Conservation (phyloP, 2,329 filamentous ascomycete genomes). For the Fusarium penzigii region DNA sequence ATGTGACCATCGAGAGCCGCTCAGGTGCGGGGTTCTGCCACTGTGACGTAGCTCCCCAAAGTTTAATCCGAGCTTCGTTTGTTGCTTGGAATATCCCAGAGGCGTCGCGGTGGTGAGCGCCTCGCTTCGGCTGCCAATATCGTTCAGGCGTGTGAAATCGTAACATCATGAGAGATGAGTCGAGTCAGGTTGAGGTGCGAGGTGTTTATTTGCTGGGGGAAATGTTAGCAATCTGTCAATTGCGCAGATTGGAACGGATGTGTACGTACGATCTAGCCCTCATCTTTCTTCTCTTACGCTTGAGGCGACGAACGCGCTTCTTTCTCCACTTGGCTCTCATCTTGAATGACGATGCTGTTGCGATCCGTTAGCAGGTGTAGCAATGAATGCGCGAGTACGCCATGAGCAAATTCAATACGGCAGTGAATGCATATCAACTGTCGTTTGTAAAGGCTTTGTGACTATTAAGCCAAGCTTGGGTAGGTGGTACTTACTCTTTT, state of each 20-base stretch:
- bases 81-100: slow-evolving; percentile 18
- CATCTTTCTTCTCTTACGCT: slow-evolving; percentile 99
- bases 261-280: slow-evolving; percentile 86
- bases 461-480: slow-evolving; percentile 7
- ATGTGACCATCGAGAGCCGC: slow-evolving; percentile 32
- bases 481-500: slow-evolving; percentile 39
- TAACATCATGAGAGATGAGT: slow-evolving; percentile 46
- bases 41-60: slow-evolving; percentile 29
- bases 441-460: slow-evolving; percentile 8
- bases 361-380: slow-evolving; percentile 21
- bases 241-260: background rate
- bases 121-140: slow-evolving; percentile 29
- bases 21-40: slow-evolving; percentile 32
- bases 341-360: slow-evolving; percentile 49
- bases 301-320: slow-evolving; percentile 98
- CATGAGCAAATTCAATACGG: slow-evolving; percentile 7
- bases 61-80: slow-evolving; percentile 26
- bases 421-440: slow-evolving; percentile 14
- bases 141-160: slow-evolving; percentile 35
- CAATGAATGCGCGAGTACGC: background rate
- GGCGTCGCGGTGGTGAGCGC: slow-evolving; percentile 22
- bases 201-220: slow-evolving; percentile 65
- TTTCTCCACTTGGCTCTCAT: slow-evolving; percentile 99
- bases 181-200: slow-evolving; percentile 59
- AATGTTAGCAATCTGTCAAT: slow-evolving; percentile 35